A percentile compares a stretch with the other conserved stretches of the same genome.
These are phyloP conservation scores for Elongisporangium anandrum DNA, from an alignment of 352 stramenopile species.

Conservation along the genomic window DNA sequence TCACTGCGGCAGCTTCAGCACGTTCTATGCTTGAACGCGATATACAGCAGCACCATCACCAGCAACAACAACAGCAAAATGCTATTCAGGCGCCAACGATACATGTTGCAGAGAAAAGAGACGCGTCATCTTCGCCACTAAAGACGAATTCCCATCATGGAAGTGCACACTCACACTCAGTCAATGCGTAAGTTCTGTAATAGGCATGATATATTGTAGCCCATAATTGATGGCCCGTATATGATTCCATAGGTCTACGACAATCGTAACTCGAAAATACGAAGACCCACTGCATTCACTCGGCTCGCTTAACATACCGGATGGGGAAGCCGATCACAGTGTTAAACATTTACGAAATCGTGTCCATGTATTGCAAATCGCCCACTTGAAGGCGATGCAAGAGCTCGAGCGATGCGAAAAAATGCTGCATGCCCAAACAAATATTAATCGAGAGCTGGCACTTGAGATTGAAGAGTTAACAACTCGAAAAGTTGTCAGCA, in stretches of 20 bases:
- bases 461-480: constrained; percentile 89
- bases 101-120: constrained; percentile 32
- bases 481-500: constrained; percentile 60
- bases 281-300: constrained; percentile 13
- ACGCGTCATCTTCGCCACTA: constrained; percentile 62
- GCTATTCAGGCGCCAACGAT: not conserved
- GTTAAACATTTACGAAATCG: constrained; percentile 68
- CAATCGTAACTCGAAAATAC: constrained; percentile 31
- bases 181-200: constrained; percentile 13
- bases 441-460: constrained; percentile 91
- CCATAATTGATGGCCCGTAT: too few species aligned
- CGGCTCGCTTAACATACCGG: constrained; percentile 16
- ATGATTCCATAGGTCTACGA: constrained; percentile 14
- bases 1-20: not conserved
- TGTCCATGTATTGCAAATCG: constrained; percentile 86
- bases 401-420: constrained; percentile 91
- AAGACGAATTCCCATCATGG: constrained; percentile 17
- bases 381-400: constrained; percentile 86
- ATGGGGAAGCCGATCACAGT: constrained; percentile 19
- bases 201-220: too few species aligned
- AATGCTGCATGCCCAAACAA: constrained; percentile 93
- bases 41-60: not conserved
- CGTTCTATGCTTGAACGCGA: not conserved
- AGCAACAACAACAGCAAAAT: not conserved
- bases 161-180: constrained; percentile 1